Evolutionary conservation across 768 basidiomycete species (phyloP), one percentile per base, ranked within the genome.

Genomic region (Panus rudis): DNA sequence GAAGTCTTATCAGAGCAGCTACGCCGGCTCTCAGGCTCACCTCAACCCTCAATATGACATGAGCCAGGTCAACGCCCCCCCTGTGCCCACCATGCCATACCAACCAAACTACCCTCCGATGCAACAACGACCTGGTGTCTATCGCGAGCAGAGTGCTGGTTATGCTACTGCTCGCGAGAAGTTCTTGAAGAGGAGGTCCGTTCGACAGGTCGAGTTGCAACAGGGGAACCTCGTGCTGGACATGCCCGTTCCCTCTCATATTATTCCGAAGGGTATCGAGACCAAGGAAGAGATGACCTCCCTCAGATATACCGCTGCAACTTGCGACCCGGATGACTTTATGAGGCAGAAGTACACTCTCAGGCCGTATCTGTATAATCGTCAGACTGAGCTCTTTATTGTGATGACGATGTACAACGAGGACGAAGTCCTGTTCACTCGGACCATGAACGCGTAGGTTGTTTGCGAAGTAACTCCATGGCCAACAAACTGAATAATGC

Each of bases 371-470:
- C 72, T 92, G 1, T 76, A 78, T 53, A 78, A 79, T 43, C 82
- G 92, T 42, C 73, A 81, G 41, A 94, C 92, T 7, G 92, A 94
- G 63, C 72, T 96, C 12, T 92, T 94, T 66, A 89, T 96, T 53
- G 91, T 93, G 31, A 88, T 94, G 80, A 94, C 92, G 33, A 93
- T 94, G 90, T 89, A 89, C 62, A 93, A 93, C 60, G 92, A 96
- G 66, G 88, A 89, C 56, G 85, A 89, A 57, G 68, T 81, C 7
- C 68, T 88, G 21, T 90, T 89, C 59, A 69, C 70, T 57, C 76
- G 72, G 57, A 92, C 88, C 10, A 89, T 92, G 84, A 89, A 90
- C 52, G 78, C 85, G 81, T 84, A 56, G 55, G 82, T 70, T 28
- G 4, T 19, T 40, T 33, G 43, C 32, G 5, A 41, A 13, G 10